These are phyloP conservation scores for Aureobasidium sp. DNA, from an alignment of 2,329 filamentous ascomycete genomes.

Conservation along the genomic window DNA sequence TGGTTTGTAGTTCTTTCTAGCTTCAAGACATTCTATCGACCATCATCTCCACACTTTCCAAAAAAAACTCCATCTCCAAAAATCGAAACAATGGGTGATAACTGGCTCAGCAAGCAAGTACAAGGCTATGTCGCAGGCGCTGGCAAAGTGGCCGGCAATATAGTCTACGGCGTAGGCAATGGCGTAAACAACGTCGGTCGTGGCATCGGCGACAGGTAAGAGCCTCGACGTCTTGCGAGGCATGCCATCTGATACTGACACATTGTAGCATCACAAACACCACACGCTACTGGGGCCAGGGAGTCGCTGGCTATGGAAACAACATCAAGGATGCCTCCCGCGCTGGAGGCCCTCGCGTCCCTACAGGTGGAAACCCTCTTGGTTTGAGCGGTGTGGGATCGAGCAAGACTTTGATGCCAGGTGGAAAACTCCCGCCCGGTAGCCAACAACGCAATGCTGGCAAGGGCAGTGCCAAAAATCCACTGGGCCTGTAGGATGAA, in stretches of 20 bases:
- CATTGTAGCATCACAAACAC: constrained; percentile 37
- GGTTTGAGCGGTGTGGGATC: constrained; percentile 33
- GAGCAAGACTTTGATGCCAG: constrained; percentile 24
- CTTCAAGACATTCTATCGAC: neutral
- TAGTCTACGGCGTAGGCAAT: constrained; percentile 39
- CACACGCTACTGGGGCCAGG: constrained; percentile 41
- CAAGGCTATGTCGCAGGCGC: constrained; percentile 38
- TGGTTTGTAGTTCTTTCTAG: neutral
- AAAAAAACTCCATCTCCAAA: neutral
- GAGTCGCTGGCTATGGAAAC: constrained; percentile 44
- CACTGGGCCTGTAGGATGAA: constrained; percentile 32
- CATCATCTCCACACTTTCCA: neutral
- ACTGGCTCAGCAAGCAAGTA: constrained; percentile 42
- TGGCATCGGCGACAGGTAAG: constrained; percentile 36
- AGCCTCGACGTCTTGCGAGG: neutral
- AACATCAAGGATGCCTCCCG: constrained; percentile 43
- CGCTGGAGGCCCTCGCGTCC: constrained; percentile 37
- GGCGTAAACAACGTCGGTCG: constrained; percentile 42
- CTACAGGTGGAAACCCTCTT: constrained; percentile 41
- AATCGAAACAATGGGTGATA: constrained; percentile 28
- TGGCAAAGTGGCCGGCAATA: constrained; percentile 38
- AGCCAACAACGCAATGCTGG: constrained; percentile 24
- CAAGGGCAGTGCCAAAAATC: constrained; percentile 35
- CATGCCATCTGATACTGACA: neutral
- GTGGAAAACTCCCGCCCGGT: constrained; percentile 18